Percentiles rank a stretch among this genome's conserved stretches.
These are phyloP conservation scores for Dryas alaskensis DNA, from an alignment of 306 rosid species.

Conservation along the genomic window DNA sequence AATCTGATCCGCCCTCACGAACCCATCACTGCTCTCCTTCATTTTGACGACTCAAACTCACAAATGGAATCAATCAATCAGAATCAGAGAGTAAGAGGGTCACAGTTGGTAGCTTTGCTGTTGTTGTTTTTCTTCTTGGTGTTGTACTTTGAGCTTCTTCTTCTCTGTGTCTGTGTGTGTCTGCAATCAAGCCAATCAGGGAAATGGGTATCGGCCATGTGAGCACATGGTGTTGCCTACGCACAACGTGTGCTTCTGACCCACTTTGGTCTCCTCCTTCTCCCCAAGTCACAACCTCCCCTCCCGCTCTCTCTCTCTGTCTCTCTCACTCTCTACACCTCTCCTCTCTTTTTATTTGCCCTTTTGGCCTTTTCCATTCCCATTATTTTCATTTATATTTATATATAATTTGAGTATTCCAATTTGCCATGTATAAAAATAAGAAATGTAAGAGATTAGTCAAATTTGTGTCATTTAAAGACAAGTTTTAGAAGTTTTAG, in stretches of 20 bases:
- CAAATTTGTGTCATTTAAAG: too few species aligned
- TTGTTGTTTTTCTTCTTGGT: background rate
- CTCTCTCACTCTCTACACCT: background rate
- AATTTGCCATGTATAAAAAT: too few species aligned
- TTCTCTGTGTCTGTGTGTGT: background rate
- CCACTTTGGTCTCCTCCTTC: constrained; percentile 55
- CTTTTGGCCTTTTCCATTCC: background rate
- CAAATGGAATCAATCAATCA: background rate
- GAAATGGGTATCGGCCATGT: constrained; percentile 37
- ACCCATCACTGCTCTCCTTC: constrained; percentile 85
- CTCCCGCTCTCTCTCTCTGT: background rate
- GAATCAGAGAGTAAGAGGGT: background rate
- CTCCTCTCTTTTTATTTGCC: background rate
- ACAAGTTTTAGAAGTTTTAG: too few species aligned
- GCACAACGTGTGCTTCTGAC: constrained; percentile 85
- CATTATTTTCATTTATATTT: background rate
- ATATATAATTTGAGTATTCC: too few species aligned
- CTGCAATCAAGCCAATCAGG: too few species aligned
- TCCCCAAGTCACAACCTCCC: constrained; percentile 3
- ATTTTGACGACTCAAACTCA: constrained; percentile 21
- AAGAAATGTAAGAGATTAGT: too few species aligned
- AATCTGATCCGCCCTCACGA: constrained; percentile 97
- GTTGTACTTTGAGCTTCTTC: constrained; percentile 4
- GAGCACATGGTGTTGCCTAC: constrained; percentile 94
- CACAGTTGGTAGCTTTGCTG: background rate